A percentile compares a stretch with the other conserved stretches of the same genome.
Conservation (phyloP, 495 filamentous ascomycete species). For the Talaromyces proteolyticus region DNA sequence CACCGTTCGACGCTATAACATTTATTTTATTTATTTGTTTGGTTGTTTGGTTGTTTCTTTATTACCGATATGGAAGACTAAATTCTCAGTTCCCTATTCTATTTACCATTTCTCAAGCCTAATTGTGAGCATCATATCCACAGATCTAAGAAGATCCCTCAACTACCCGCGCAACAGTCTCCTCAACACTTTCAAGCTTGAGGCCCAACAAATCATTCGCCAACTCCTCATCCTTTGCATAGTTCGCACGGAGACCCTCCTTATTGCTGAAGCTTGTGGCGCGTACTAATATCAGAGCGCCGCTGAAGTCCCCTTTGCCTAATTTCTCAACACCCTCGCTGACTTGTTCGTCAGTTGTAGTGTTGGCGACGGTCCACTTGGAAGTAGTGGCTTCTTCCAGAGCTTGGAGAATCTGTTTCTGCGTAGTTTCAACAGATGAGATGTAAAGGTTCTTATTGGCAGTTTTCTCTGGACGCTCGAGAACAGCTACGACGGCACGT, state of each 20-base stretch:
- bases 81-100: too few relatives aligned
- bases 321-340: constrained; percentile 23
- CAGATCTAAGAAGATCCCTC: not conserved
- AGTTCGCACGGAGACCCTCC: constrained; percentile 21
- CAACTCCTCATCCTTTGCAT: constrained; percentile 16
- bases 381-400: constrained; percentile 34
- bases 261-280: constrained; percentile 20
- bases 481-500: constrained; percentile 28
- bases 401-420: constrained; percentile 38
- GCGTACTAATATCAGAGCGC: constrained; percentile 20
- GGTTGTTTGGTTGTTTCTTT: too few relatives aligned
- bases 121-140: too few relatives aligned
- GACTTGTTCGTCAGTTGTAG: constrained; percentile 22
- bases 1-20: too few relatives aligned
- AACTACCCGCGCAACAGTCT: constrained; percentile 19
- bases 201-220: constrained; percentile 27
- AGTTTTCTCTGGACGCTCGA: constrained; percentile 32
- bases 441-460: constrained; percentile 43
- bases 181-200: constrained; percentile 19
- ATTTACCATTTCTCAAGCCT: too few relatives aligned
- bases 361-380: constrained; percentile 32
- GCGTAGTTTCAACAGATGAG: constrained; percentile 36
- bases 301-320: constrained; percentile 27
- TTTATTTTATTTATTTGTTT: too few relatives aligned
- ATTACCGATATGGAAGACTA: too few relatives aligned